Evolutionary conservation across 257 asterid genomes (phyloP).

Genomic region (Ilex asprella): DNA sequence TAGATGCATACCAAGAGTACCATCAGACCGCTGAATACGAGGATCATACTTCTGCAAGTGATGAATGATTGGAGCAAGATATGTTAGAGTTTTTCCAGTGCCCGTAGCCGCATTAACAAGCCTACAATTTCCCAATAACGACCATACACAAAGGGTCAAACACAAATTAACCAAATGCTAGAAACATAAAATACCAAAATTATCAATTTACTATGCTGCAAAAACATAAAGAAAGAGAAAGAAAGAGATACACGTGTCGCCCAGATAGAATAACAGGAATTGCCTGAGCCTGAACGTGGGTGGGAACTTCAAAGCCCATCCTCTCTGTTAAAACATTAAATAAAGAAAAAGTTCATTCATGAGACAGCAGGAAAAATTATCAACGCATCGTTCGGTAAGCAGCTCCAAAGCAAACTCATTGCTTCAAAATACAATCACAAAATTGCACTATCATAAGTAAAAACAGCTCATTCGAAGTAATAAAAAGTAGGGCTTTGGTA

Average conservation of each 20-base stretch:
- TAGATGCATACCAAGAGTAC: conserved; percentile 75
- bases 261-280: conserved; percentile 84
- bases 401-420: neutral
- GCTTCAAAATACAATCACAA: neutral
- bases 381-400: neutral
- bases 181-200: neutral
- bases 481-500: neutral
- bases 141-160: conserved; percentile 1
- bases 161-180: neutral
- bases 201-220: too few species aligned
- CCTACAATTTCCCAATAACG: conserved; percentile 33
- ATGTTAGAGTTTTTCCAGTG: conserved; percentile 90
- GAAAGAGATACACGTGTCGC: conserved; percentile 63
- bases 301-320: conserved; percentile 78
- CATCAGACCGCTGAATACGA: conserved; percentile 71
- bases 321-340: conserved; percentile 44
- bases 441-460: neutral
- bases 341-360: neutral
- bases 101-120: conserved; percentile 97
- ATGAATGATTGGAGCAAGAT: conserved; percentile 83
- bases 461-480: neutral
- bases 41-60: conserved; percentile 55
- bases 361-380: neutral
- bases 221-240: neutral
- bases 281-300: conserved; percentile 83